A percentile compares a stretch with the other conserved stretches of the same genome.
phyloP scores from a whole-genome alignment of 106 monocot species.

The Dioscorea dumetorum region DNA sequence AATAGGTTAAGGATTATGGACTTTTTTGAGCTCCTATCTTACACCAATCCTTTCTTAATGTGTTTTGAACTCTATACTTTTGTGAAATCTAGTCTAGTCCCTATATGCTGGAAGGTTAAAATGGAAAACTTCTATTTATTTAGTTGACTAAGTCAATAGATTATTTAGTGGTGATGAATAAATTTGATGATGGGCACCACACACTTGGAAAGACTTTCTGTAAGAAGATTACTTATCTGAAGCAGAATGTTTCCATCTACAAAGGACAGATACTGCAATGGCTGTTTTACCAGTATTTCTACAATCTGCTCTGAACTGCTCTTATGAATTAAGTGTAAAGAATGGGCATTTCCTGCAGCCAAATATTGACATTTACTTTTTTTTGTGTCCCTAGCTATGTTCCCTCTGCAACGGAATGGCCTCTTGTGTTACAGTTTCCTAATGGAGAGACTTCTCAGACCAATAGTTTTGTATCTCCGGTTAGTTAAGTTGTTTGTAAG shows the following conservation, averaged over 20 bases:
- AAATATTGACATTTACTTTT: neutral
- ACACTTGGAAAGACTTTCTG: neutral
- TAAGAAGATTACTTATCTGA: neutral
- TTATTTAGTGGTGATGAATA: no score
- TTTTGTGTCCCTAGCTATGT: slow-evolving; percentile 49
- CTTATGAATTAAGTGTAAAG: neutral
- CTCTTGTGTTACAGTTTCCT: slow-evolving; percentile 67
- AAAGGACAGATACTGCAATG: neutral
- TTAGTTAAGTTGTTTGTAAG: slow-evolving; percentile 20
- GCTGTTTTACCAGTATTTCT: neutral
- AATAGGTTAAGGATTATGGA: neutral
- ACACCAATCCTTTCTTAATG: neutral
- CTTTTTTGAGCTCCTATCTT: neutral
- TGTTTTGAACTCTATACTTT: no score
- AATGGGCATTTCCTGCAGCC: neutral
- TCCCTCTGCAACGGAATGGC: slow-evolving; percentile 81
- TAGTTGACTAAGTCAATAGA: no score
- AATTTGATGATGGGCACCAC: no score
- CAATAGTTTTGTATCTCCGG: slow-evolving; percentile 95
- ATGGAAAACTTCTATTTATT: no score
- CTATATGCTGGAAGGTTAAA: no score
- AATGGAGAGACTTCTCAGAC: slow-evolving; percentile 64
- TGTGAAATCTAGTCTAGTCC: no score
- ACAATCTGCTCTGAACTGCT: neutral
- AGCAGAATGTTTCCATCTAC: neutral